phyloP scores from a whole-genome alignment of 768 basidiomycete species.

The Lanmaoa rubissima region DNA sequence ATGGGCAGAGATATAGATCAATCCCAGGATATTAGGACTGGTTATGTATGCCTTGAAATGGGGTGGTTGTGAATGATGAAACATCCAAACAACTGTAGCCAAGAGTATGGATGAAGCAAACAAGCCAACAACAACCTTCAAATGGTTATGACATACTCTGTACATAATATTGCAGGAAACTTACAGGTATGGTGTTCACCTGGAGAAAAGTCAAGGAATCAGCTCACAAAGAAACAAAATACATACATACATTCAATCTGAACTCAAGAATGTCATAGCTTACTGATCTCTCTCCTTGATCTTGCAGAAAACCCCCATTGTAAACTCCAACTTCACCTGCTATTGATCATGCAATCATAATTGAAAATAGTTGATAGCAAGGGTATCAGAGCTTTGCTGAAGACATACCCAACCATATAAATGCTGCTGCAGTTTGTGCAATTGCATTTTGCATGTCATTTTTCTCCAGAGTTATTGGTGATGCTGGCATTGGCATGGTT shows the following conservation, averaged over 20 bases:
- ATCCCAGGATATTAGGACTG: background rate
- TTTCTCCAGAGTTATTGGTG: background rate
- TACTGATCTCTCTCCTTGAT: background rate
- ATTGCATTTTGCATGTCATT: too few species aligned
- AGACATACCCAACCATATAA: too few species aligned
- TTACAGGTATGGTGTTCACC: background rate
- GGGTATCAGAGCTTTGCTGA: too few species aligned
- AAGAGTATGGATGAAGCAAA: background rate
- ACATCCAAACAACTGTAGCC: background rate
- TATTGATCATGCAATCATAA: background rate
- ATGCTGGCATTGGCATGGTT: too few species aligned
- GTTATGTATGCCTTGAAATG: background rate
- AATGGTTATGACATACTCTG: background rate
- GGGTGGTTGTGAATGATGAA: background rate
- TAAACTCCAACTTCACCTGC: background rate
- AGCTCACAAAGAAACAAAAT: background rate
- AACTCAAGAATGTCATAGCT: background rate
- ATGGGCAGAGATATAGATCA: background rate
- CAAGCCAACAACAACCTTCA: background rate
- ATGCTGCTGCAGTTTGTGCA: too few species aligned
- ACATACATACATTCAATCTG: background rate
- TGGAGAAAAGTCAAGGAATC: background rate
- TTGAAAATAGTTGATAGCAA: background rate
- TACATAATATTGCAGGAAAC: background rate
- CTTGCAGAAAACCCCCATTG: background rate